phyloP scores from a whole-genome alignment of 1,139 yeast species.

The Debaryomyces nepalensis region DNA sequence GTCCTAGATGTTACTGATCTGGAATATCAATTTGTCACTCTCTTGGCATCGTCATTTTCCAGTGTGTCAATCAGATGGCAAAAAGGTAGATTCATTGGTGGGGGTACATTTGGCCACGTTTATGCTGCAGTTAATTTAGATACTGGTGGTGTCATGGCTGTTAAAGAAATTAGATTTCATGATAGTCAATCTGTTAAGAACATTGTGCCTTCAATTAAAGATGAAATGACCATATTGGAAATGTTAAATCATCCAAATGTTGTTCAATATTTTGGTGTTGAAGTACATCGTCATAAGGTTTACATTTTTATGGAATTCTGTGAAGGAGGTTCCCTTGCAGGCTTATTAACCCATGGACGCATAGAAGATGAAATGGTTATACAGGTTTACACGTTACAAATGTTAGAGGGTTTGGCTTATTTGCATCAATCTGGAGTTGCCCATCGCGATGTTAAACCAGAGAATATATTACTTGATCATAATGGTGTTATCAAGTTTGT shows the following conservation, averaged over 20 bases:
- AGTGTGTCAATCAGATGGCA: slow-evolving; percentile 97
- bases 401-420: slow-evolving; percentile 94
- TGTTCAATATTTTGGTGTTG: slow-evolving; percentile 95
- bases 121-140: slow-evolving; percentile 91
- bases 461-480: slow-evolving; percentile 86
- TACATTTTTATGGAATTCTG: slow-evolving; percentile 97
- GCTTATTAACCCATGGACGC: slow-evolving; percentile 79
- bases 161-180: slow-evolving; percentile 90
- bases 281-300: slow-evolving; percentile 94
- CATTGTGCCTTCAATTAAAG: slow-evolving; percentile 86
- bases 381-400: slow-evolving; percentile 87
- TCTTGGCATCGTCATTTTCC: slow-evolving; percentile 87
- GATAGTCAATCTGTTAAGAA: slow-evolving; percentile 86
- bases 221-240: slow-evolving; percentile 95
- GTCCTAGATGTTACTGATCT: slow-evolving; percentile 86
- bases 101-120: slow-evolving; percentile 95
- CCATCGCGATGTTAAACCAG: slow-evolving; percentile 96
- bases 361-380: slow-evolving; percentile 95
- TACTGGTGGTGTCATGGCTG: slow-evolving; percentile 96
- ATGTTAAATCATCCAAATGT: slow-evolving; percentile 95
- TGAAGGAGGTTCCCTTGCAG: slow-evolving; percentile 92
- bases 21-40: slow-evolving; percentile 84
- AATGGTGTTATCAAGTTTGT: slow-evolving; percentile 94
- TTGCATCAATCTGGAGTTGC: slow-evolving; percentile 95
- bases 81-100: slow-evolving; percentile 91